A percentile compares a stretch with the other conserved stretches of the same genome.
Conservation (phyloP, 495 filamentous ascomycete genomes). For the Hypoxylon intermedium region DNA sequence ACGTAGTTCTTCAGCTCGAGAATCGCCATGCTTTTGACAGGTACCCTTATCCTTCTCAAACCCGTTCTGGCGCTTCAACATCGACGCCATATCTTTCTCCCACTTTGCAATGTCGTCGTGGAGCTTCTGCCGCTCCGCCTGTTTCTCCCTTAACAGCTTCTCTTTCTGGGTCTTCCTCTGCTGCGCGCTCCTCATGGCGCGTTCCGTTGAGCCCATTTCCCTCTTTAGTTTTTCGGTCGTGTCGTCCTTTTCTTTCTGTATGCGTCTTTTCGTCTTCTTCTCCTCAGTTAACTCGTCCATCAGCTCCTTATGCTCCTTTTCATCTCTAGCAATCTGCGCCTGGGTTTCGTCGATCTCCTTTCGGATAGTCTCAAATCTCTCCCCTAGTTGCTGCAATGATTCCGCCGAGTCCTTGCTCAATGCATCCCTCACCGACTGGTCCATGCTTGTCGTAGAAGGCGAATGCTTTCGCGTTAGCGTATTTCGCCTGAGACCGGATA, state of each 20-base stretch:
- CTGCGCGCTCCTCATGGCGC: slow-evolving; percentile 82
- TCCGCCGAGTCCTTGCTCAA: slow-evolving; percentile 52
- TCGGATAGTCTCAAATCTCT: slow-evolving; percentile 72
- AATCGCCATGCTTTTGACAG: slow-evolving; percentile 42
- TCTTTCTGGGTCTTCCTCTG: slow-evolving; percentile 81
- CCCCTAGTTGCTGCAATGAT: slow-evolving; percentile 65
- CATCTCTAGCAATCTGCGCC: slow-evolving; percentile 64
- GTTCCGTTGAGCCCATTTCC: slow-evolving; percentile 80
- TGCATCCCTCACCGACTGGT: slow-evolving; percentile 58
- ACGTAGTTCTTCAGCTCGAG: slow-evolving; percentile 41
- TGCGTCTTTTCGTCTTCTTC: slow-evolving; percentile 74
- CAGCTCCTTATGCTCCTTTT: slow-evolving; percentile 68
- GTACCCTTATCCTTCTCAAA: slow-evolving; percentile 52
- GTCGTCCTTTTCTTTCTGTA: slow-evolving; percentile 84
- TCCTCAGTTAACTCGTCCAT: slow-evolving; percentile 76
- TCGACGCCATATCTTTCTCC: slow-evolving; percentile 61
- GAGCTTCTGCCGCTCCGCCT: slow-evolving; percentile 65
- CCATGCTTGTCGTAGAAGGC: slow-evolving; percentile 69
- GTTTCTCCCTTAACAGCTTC: slow-evolving; percentile 76
- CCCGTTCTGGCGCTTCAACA: slow-evolving; percentile 49
- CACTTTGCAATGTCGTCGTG: slow-evolving; percentile 63
- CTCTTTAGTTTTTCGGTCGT: slow-evolving; percentile 79
- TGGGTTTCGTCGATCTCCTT: slow-evolving; percentile 70
- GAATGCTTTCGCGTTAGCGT: slow-evolving; percentile 77
- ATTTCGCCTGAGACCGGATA: slow-evolving; percentile 66